phyloP scores from a whole-genome alignment of 2,329 filamentous ascomycete species.

The Sporothrix sp. region DNA sequence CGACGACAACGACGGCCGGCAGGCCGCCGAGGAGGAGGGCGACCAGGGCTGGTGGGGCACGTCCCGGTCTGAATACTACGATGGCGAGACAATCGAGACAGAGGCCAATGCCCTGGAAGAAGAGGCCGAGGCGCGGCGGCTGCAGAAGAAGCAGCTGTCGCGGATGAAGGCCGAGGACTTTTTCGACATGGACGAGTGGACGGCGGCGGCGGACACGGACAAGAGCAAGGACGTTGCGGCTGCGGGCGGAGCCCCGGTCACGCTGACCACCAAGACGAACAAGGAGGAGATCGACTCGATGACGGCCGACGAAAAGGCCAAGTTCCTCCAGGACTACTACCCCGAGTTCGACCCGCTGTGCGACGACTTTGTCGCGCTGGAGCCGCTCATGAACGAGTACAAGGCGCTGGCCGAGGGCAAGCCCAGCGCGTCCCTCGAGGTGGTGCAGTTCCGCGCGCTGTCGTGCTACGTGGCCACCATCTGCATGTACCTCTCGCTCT shows the following conservation, averaged over 20 bases:
- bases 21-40: conserved; percentile 41
- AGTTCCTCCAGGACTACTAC: conserved; percentile 69
- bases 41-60: conserved; percentile 74
- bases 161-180: conserved; percentile 90
- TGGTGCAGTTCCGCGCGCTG: conserved; percentile 68
- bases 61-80: conserved; percentile 84
- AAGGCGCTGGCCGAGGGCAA: conserved; percentile 47
- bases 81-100: conserved; percentile 64
- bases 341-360: conserved; percentile 85
- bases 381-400: conserved; percentile 51
- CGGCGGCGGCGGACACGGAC: conserved; percentile 34
- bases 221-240: not conserved
- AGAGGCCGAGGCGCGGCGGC: conserved; percentile 75
- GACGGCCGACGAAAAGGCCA: conserved; percentile 61
- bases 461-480: conserved; percentile 79
- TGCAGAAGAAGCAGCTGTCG: conserved; percentile 85
- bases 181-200: conserved; percentile 85
- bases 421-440: conserved; percentile 43
- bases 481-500: conserved; percentile 86
- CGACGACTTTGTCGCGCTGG: conserved; percentile 66
- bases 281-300: conserved; percentile 73
- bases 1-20: conserved; percentile 55
- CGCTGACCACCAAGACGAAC: conserved; percentile 74
- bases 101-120: conserved; percentile 72
- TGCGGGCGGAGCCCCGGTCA: conserved; percentile 50